Percentiles rank a stretch among this genome's conserved stretches.
Conservation (phyloP, 441 rosid genomes). For the Bruguiera hainesii region DNA sequence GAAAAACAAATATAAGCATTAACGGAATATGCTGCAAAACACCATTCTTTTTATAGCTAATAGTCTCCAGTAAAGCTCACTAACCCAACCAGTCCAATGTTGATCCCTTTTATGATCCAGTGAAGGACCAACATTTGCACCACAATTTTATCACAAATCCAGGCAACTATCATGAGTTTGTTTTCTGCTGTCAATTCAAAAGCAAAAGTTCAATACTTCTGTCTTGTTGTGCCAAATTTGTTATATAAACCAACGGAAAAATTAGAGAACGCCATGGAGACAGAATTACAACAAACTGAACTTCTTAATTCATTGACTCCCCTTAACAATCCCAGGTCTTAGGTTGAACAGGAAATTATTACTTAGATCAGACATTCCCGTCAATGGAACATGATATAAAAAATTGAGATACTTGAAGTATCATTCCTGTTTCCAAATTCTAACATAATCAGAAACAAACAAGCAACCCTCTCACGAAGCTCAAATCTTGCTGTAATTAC, state of each 20-base stretch:
- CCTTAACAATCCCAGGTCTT: background rate
- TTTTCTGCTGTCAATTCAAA: too few relatives aligned
- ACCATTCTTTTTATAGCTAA: too few relatives aligned
- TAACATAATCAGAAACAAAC: conserved; percentile 6
- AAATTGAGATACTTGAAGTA: background rate
- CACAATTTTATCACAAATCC: too few relatives aligned
- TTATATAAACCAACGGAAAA: background rate
- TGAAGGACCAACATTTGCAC: too few relatives aligned
- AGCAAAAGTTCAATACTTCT: too few relatives aligned
- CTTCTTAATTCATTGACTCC: background rate
- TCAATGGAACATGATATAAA: background rate
- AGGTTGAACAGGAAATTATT: conserved; percentile 3
- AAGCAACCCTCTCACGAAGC: conserved; percentile 3
- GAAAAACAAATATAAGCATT: too few relatives aligned
- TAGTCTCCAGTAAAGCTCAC: too few relatives aligned
- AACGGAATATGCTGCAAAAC: too few relatives aligned
- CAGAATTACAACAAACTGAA: background rate
- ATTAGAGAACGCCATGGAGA: background rate
- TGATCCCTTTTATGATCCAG: too few relatives aligned
- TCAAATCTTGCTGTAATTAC: background rate
- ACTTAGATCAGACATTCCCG: conserved; percentile 16
- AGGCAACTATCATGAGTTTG: too few relatives aligned
- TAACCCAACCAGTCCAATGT: too few relatives aligned
- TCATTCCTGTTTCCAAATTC: conserved; percentile 7
- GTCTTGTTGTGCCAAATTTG: too few relatives aligned